Conservation (phyloP, 2,329 filamentous ascomycete species). For the Scedosporium dehoogii region DNA sequence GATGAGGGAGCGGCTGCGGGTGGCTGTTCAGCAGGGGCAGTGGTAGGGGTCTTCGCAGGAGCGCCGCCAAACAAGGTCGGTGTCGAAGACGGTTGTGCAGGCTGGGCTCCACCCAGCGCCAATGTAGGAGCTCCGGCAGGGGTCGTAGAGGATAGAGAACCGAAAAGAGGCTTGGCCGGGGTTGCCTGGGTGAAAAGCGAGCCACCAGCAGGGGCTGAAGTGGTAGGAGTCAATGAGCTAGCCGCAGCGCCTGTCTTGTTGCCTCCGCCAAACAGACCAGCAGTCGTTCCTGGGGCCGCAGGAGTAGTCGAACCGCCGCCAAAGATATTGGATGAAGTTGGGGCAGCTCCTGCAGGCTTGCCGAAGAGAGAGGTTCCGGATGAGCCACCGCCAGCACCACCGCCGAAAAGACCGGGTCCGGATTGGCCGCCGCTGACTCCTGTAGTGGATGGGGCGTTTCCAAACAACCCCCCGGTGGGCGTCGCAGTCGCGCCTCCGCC, state of each 20-base stretch:
- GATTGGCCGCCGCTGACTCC: not conserved
- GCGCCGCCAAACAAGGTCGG: slow-evolving; percentile 9
- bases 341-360: slow-evolving; percentile 10
- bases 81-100: slow-evolving; percentile 3
- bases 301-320: slow-evolving; percentile 10
- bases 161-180: slow-evolving; percentile 6
- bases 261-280: slow-evolving; percentile 19
- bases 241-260: slow-evolving; percentile 9
- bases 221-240: slow-evolving; percentile 19
- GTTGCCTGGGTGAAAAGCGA: slow-evolving; percentile 9
- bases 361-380: slow-evolving; percentile 17
- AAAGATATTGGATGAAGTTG: slow-evolving; percentile 14
- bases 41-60: slow-evolving; percentile 2
- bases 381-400: slow-evolving; percentile 13
- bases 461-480: slow-evolving; percentile 5
- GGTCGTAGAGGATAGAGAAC: slow-evolving; percentile 2
- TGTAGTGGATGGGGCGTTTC: not conserved
- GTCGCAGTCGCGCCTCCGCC: slow-evolving; percentile 9
- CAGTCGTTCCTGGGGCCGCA: slow-evolving; percentile 6
- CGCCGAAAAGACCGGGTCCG: slow-evolving; percentile 14
- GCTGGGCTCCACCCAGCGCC: slow-evolving; percentile 1
- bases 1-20: not conserved
- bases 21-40: not conserved
- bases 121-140: slow-evolving; percentile 4
- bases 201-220: slow-evolving; percentile 13